Base-by-base conservation (phyloP, 306 rosid genomes). In the Trichosanthes truncata region DNA sequence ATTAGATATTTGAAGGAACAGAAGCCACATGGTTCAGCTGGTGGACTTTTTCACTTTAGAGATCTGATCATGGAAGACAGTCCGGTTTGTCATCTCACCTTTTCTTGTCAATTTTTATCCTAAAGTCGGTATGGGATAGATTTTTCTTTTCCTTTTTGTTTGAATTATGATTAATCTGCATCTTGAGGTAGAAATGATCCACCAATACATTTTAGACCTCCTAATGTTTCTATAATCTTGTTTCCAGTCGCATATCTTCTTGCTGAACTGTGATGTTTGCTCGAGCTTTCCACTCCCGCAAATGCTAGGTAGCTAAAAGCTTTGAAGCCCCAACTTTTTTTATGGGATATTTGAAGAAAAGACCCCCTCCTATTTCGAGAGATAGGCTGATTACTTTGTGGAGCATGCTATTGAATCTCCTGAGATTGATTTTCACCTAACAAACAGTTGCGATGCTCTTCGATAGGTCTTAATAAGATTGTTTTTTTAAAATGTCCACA, bases 251-350 rank as follows among this genome's bases (percentile, higher is more conserved):
- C 94, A 89, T 85, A 90, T 95, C 83, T 88, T 93, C 88, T 84
- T 95, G 94, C 91, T 93, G 84, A 95, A 95, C 78, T 93, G 97
- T 49, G 99, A 95, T 80, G 96, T 95, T 78, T 95, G 97, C 90
- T 91, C 90, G 84, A 93, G 94, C 85, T 95, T 95, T 87, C 97
- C 97, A 0, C 89, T 95, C 55, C 90, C 96, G 49, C 92, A 87
- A 87, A 95, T 95, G 99, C 90, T 95, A 1, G 97, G 98, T 95
- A 88, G 88, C 52, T 60, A 12, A 46, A 46, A 46, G 51, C 51
- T 12, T 46, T 46, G 51, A 46, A 46, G 51, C 14, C 48, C 48
- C 48, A 9, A 43, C 7, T 9, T 43, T 43, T 43, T 43, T 43
- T 43, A 43, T 43, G 12, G 48, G 48, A 9, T 43, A 43, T 43